Base-by-base conservation (phyloP, 2,329 filamentous ascomycete genomes). In the Aspergillus melleus region DNA sequence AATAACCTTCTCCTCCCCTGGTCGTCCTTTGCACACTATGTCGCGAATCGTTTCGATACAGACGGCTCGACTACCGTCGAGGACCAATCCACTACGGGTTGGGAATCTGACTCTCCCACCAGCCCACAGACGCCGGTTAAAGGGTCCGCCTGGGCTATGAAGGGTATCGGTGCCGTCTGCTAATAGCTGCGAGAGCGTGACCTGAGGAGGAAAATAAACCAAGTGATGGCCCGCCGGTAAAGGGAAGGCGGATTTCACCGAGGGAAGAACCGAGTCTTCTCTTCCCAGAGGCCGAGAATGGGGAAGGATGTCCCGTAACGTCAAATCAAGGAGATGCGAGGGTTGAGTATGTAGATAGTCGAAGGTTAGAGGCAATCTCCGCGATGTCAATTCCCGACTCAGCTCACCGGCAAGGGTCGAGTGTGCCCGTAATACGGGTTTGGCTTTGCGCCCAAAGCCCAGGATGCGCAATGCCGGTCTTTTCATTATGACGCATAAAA, bases 51-150 rank as follows among this genome's bases (percentile, higher is more conserved):
- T 71, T 67, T 84, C 82, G 22, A 77, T 66, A 55, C 80, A 82
- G 14, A 76, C 75, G 14, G 77, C 77, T 16, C 77, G 71, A 22
- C 66, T 64, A 16, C 75, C 75, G 59, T 77, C 65, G 9, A 78
- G 66, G 32, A 64, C 47, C 20, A 75, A 69, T 12, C 58, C 67
- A 11, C 61, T 60, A 53, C 71, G 62, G 19, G 65, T 62, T 32
- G 73, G 60, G 66, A 90, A 90, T 1, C 71, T 72, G 9, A 97
- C 76, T 46, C 83, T 83, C 0, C 94, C 95, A 32, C 93, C 92
- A 14, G 91, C 91, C 95, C 95, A 99, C 79, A 99, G 86, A 19
- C 95, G 87, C 22, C 90, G 85, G 54, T 83, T 83, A 72, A 90
- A 96, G 1, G 88, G 87, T 4, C 73, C 72, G 1, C 89, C 91